Conservation (phyloP, 805 yeast genomes). For the Teunomyces barrocoloradensis region DNA sequence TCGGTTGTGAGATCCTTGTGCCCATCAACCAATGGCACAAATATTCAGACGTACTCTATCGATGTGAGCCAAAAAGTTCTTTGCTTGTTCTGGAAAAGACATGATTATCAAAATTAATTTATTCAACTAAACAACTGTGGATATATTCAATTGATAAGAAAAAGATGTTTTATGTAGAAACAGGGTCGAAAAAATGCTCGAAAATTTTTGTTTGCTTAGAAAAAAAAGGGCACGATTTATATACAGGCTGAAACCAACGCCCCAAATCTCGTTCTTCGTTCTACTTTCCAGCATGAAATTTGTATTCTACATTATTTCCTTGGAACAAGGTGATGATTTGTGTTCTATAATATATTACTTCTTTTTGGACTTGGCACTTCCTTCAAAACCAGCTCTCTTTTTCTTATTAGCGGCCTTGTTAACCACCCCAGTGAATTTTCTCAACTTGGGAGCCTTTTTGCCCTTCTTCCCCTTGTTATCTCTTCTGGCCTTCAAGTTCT, state of each 20-base stretch:
- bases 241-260: conserved; percentile 1
- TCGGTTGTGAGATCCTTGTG: background rate
- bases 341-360: conserved; percentile 18
- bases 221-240: background rate
- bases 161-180: background rate
- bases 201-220: conserved; percentile 2
- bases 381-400: conserved; percentile 90
- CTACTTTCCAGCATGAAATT: background rate
- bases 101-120: conserved; percentile 27
- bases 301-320: too few species aligned
- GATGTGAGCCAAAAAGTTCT: conserved; percentile 44
- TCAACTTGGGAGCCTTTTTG: conserved; percentile 68
- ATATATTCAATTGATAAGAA: background rate
- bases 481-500: conserved; percentile 78
- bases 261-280: background rate
- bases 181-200: background rate
- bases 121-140: background rate
- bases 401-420: conserved; percentile 43
- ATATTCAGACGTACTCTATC: conserved; percentile 41
- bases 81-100: conserved; percentile 46
- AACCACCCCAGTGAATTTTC: conserved; percentile 58
- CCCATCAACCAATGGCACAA: background rate
- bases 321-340: background rate
- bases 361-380: conserved; percentile 50
- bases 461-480: conserved; percentile 82